Base-by-base conservation (phyloP, 305 asterid genomes). In the Ilex paraguariensis region DNA sequence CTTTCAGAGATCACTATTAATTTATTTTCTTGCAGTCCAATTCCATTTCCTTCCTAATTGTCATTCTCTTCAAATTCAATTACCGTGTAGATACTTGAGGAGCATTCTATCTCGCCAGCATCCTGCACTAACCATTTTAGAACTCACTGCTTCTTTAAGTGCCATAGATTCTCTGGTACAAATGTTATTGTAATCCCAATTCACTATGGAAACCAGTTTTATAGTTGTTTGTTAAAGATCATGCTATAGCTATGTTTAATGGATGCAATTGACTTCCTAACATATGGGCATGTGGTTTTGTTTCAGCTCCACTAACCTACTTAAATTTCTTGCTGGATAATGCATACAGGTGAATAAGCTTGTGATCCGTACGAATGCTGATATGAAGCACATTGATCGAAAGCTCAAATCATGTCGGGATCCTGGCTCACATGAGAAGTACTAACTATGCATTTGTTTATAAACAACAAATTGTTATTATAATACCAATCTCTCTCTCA, bases 331-430 rank as follows among this genome's bases (percentile, higher is more conserved):
- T 16, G 42, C 42, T 36, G 6, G 12, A 57, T 21, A 33, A 15
- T 16, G 66, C 63, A 2, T 61, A 67, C 94, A 91, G 98, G 71
- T 91, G 52, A 75, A 66, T 73, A 85, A 82, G 80, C 92, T 91
- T 1, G 95, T 79, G 80, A 87, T 87, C 39, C 96, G 90, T 50
- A 72, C 86, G 13, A 56, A 88, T 33, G 86, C 84, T 74, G 96
- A 91, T 42, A 92, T 91, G 66, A 91, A 91, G 81, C 98, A 88
- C 86, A 84, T 91, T 28, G 98, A 92, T 68, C 79, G 95, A 82
- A 92, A 92, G 72, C 95, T 92, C 45, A 92, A 85, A 80, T 83
- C 91, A 2, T 92, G 98, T 75, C 74, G 85, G 78, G 98, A 92
- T 76, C 96, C 97, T 17, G 79, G 85, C 73, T 79, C 90, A 44